Evolutionary conservation across 148 eudicot genomes (phyloP), one percentile per base, ranked within the genome.

Genomic region (Fagopyrum homotropicum): DNA sequence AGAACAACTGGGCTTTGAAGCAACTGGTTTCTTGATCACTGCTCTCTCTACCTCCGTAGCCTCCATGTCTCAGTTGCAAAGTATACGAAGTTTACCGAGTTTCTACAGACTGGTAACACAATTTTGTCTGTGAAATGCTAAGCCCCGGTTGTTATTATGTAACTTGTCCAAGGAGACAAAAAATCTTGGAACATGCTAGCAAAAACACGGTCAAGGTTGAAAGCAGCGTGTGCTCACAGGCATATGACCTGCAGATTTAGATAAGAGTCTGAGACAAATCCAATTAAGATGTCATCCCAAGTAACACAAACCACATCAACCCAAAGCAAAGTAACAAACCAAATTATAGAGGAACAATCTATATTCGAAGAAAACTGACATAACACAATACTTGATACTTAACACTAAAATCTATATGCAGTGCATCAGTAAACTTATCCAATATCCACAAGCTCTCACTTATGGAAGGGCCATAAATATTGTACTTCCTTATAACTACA

Each of bases 11-110:
- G 98, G 98, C 82, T 91, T 88, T 74, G 92, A 87, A 75, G 98
- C 91, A 57, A 95, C 88, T 6, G 98, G 98, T 83, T 89, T 95
- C 63, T 86, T 81, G 76, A 95, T 82, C 10, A 85, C 86, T 40
- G 78, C 76, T 80, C 82, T 88, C 45, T 89, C 92, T 10, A 77
- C 91, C 52, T 87, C 91, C 44, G 88, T 84, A 46, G 87, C 47
- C 80, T 92, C 93, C 98, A 90, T 90, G 45, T 79, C 79, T 66
- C 19, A 14, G 30, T 66, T 66, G 46, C 71, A 66, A 45, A 40
- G n/a, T 66, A 43, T 22, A 66, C 15, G 7, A 66, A 12, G 9
- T 66, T 66, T 66, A 30, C 69, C 29, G 44, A 63, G 6, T 11
- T 57, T 11, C 17, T 66, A 43, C 3, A 43, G 35, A 66, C 17